Conservation (phyloP, 2,329 filamentous ascomycete genomes). For the Drechslera avenae region DNA sequence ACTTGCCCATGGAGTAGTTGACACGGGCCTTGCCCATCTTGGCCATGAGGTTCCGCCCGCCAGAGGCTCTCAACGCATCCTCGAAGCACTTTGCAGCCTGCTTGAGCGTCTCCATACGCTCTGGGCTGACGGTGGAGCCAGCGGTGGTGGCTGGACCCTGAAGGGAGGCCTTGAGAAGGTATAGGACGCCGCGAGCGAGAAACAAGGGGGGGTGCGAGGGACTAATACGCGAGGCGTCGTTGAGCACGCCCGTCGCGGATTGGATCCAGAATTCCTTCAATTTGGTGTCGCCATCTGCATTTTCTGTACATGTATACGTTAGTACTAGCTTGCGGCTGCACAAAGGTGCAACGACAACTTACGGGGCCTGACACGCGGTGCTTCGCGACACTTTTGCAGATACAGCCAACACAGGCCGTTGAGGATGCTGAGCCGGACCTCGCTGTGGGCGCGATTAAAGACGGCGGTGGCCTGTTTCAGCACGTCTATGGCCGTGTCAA, state of each 20-base stretch:
- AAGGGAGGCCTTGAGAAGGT: slow-evolving; percentile 84
- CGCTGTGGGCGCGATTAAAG: slow-evolving; percentile 69
- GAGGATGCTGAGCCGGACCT: slow-evolving; percentile 84
- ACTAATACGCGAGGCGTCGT: slow-evolving; percentile 93
- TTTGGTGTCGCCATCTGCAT: slow-evolving; percentile 71
- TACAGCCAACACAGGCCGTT: slow-evolving; percentile 90
- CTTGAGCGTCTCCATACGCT: slow-evolving; percentile 78
- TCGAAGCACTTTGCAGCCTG: slow-evolving; percentile 93
- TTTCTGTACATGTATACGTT: slow-evolving; percentile 6
- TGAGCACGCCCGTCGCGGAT: slow-evolving; percentile 85
- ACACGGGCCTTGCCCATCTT: slow-evolving; percentile 87
- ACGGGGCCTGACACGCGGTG: slow-evolving; percentile 68
- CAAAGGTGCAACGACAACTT: slow-evolving; percentile 5
- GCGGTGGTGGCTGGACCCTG: slow-evolving; percentile 74
- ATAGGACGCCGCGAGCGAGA: slow-evolving; percentile 86
- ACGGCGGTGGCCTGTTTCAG: slow-evolving; percentile 75
- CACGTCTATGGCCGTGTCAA: slow-evolving; percentile 78
- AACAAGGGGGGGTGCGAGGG: slow-evolving; percentile 90
- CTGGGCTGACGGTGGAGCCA: slow-evolving; percentile 68
- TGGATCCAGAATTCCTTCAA: slow-evolving; percentile 95
- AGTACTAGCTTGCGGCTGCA: background rate
- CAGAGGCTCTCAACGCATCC: slow-evolving; percentile 83
- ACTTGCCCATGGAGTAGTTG: slow-evolving; percentile 84
- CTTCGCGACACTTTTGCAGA: slow-evolving; percentile 84
- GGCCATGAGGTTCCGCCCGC: slow-evolving; percentile 88